A percentile compares a stretch with the other conserved stretches of the same genome.
Evolutionary conservation across 1,139 yeast species (phyloP).

Genomic region (Geotrichum europaeum): DNA sequence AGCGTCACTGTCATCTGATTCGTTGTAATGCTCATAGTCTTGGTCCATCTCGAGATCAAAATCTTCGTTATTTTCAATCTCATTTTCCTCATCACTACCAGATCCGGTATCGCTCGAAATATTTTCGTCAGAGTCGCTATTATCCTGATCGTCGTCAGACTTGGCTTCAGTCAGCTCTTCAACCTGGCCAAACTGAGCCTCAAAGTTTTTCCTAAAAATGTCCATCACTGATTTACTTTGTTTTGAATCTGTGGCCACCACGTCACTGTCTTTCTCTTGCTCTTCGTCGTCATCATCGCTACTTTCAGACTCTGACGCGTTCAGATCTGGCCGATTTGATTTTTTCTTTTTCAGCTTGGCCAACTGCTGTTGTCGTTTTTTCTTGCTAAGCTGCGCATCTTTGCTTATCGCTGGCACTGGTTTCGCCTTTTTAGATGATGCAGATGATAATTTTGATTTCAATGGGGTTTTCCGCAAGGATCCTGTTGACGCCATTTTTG

Average conservation of each 20-base stretch:
- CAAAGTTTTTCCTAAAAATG: constrained; percentile 16
- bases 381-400: not conserved
- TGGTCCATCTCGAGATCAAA: constrained; percentile 20
- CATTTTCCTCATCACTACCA: constrained; percentile 17
- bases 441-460: not conserved
- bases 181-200: constrained; percentile 21
- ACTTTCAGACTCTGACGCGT: not conserved
- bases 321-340: constrained; percentile 8
- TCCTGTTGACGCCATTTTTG: not conserved
- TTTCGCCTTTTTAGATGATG: not conserved
- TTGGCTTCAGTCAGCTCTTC: constrained; percentile 10
- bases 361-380: not conserved
- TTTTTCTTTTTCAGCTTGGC: not conserved
- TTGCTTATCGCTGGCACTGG: not conserved
- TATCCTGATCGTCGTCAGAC: constrained; percentile 1
- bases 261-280: constrained; percentile 5
- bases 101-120: constrained; percentile 2
- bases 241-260: not conserved
- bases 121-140: not conserved
- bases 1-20: constrained; percentile 14
- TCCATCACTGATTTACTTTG: constrained; percentile 8
- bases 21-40: constrained; percentile 12
- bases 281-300: not conserved
- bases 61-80: constrained; percentile 22
- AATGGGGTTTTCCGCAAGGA: not conserved